These are phyloP conservation scores for Aspergillus carlsbadensis DNA, from an alignment of 495 filamentous ascomycete species.

Conservation along the genomic window DNA sequence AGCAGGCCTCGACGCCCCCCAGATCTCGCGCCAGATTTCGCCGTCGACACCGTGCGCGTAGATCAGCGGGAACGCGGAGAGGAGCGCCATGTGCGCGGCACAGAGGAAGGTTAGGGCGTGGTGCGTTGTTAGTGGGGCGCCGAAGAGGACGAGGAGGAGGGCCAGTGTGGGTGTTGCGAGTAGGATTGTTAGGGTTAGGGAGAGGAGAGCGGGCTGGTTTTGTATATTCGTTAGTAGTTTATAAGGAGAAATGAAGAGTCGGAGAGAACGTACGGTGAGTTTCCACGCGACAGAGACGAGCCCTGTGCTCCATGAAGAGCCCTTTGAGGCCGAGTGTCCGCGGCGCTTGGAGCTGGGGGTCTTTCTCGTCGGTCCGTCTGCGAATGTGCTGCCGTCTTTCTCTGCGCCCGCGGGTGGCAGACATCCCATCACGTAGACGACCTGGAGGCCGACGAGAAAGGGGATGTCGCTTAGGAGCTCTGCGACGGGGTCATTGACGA, in stretches of 20 bases:
- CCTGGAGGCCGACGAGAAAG: constrained; percentile 62
- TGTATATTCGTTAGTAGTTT: neutral
- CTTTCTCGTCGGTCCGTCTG: constrained; percentile 36
- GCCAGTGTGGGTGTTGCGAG: constrained; percentile 64
- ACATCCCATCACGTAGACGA: constrained; percentile 67
- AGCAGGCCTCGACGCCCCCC: constrained; percentile 42
- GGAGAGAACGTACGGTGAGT: constrained; percentile 3
- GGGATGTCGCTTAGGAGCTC: constrained; percentile 62
- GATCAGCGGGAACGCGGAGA: constrained; percentile 71
- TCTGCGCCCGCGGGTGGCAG: constrained; percentile 60
- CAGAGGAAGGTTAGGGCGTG: constrained; percentile 72
- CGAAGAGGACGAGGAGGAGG: constrained; percentile 76
- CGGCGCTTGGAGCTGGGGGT: constrained; percentile 11
- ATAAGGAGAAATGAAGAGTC: neutral
- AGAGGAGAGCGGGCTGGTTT: constrained; percentile 61
- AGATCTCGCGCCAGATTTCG: constrained; percentile 70
- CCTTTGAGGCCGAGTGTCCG: neutral
- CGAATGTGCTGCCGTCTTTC: neutral
- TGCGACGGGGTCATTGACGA: constrained; percentile 71
- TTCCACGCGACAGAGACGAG: constrained; percentile 7
- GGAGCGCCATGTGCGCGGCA: constrained; percentile 75
- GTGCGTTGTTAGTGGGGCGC: constrained; percentile 86
- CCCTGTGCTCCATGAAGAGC: neutral
- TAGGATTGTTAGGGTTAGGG: constrained; percentile 59
- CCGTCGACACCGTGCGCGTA: constrained; percentile 82